Evolutionary conservation across 148 eudicot species (phyloP).

Genomic region (Camellia lanceoleosa): DNA sequence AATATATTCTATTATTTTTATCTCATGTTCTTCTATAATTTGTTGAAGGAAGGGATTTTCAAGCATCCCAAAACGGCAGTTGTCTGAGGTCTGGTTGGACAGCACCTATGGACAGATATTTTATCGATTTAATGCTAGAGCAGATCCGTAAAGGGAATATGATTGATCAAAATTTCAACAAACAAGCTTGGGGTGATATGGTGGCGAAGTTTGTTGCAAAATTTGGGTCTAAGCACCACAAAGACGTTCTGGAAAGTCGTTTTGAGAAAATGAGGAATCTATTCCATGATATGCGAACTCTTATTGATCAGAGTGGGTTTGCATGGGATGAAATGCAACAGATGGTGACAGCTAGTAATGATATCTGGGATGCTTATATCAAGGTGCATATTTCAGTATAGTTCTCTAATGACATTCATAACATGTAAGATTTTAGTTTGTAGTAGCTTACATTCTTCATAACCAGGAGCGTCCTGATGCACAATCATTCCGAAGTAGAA

Average conservation of each 20-base stretch:
- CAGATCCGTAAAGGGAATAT: slow-evolving; percentile 14
- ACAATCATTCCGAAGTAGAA: slow-evolving; percentile 1
- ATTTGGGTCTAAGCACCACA: slow-evolving; percentile 9
- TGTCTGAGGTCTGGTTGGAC: slow-evolving; percentile 14
- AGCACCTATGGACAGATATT: slow-evolving; percentile 15
- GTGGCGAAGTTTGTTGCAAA: not conserved
- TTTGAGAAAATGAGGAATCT: slow-evolving; percentile 7
- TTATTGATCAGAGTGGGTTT: slow-evolving; percentile 17
- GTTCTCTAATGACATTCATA: not conserved
- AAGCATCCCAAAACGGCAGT: not conserved
- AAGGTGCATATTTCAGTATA: slow-evolving; percentile 10
- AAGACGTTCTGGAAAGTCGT: slow-evolving; percentile 5
- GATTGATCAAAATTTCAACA: slow-evolving; percentile 11
- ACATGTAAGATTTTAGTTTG: not conserved
- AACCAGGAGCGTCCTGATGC: slow-evolving; percentile 9
- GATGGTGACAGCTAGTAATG: slow-evolving; percentile 17
- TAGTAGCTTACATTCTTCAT: not conserved
- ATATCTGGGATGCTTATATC: slow-evolving; percentile 12
- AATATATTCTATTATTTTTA: not conserved
- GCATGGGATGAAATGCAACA: slow-evolving; percentile 20
- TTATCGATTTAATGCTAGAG: slow-evolving; percentile 20
- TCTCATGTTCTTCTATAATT: not conserved
- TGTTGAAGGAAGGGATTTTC: slow-evolving; percentile 10
- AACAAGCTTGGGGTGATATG: slow-evolving; percentile 6
- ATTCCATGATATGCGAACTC: slow-evolving; percentile 14